Conservation (phyloP, 2,329 filamentous ascomycete species). For the Coniochaeta pulveracea region DNA sequence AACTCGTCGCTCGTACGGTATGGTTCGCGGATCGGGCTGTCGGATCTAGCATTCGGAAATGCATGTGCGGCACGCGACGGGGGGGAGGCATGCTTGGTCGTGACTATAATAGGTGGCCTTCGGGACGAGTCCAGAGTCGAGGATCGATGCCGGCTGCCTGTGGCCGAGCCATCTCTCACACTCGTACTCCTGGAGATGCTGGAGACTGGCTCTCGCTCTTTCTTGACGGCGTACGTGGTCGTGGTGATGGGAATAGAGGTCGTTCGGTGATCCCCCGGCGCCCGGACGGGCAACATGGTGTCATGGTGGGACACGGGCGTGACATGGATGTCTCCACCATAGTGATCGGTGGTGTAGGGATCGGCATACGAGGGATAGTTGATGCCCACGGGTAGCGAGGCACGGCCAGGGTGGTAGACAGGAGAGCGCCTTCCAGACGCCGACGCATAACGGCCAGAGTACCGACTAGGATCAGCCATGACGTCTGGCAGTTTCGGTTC, state of each 20-base stretch:
- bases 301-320: slow-evolving; percentile 29
- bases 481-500: slow-evolving; percentile 11
- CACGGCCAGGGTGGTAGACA: slow-evolving; percentile 35
- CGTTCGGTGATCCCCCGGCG: slow-evolving; percentile 19
- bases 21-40: slow-evolving; percentile 39
- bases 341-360: slow-evolving; percentile 17
- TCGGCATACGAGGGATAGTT: slow-evolving; percentile 36
- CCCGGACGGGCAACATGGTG: slow-evolving; percentile 12
- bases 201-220: slow-evolving; percentile 29
- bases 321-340: slow-evolving; percentile 42
- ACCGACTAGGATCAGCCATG: slow-evolving; percentile 28
- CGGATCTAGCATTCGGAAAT: slow-evolving; percentile 20
- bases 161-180: slow-evolving; percentile 28
- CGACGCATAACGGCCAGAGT: slow-evolving; percentile 25
- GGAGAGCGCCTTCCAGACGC: slow-evolving; percentile 30
- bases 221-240: slow-evolving; percentile 44
- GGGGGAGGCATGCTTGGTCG: slow-evolving; percentile 30
- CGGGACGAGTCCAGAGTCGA: slow-evolving; percentile 37
- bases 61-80: slow-evolving; percentile 19
- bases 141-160: slow-evolving; percentile 36
- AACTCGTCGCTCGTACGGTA: slow-evolving; percentile 39
- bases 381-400: slow-evolving; percentile 40
- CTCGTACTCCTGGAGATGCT: slow-evolving; percentile 32
- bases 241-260: slow-evolving; percentile 29
- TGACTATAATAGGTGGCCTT: slow-evolving; percentile 43